Evolutionary conservation across 2,329 filamentous ascomycete species (phyloP).

Genomic region (Fusarium sp.): DNA sequence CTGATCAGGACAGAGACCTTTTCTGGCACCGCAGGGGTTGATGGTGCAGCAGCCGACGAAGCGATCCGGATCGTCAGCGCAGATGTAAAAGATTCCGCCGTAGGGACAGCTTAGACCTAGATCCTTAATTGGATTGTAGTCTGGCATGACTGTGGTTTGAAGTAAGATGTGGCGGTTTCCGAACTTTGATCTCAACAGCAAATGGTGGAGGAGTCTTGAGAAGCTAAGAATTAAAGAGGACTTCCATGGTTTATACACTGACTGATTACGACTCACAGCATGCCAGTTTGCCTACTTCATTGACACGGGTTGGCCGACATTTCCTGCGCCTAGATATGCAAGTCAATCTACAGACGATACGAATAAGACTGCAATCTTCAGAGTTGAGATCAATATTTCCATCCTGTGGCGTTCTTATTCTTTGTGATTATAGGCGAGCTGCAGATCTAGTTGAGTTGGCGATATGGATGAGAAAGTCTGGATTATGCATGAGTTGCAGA

Average conservation of each 20-base stretch:
- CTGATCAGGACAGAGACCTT: slow-evolving; percentile 29
- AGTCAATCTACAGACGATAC: background rate
- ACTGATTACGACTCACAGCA: background rate
- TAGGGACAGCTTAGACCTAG: slow-evolving; percentile 45
- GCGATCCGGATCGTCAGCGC: slow-evolving; percentile 39
- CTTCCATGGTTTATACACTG: background rate
- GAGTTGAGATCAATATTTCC: background rate
- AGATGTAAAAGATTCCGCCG: slow-evolving; percentile 49
- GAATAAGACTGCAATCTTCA: background rate
- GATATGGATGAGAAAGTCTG: background rate
- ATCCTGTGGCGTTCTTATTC: background rate
- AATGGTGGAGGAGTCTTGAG: background rate
- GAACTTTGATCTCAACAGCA: rapidly evolving
- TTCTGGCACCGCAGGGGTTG: slow-evolving; percentile 43
- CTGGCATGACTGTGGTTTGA: slow-evolving; percentile 8
- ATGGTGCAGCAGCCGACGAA: slow-evolving; percentile 53
- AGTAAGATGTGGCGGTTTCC: background rate
- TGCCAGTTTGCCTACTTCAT: rapidly evolving
- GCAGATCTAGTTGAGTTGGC: background rate
- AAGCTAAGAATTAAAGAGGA: background rate
- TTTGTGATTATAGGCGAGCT: background rate
- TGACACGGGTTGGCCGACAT: background rate
- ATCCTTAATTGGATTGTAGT: slow-evolving; percentile 1
- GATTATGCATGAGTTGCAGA: background rate
- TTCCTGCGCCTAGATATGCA: background rate